Base-by-base conservation (phyloP, 306 rosid genomes). In the Acmispon strigosus region DNA sequence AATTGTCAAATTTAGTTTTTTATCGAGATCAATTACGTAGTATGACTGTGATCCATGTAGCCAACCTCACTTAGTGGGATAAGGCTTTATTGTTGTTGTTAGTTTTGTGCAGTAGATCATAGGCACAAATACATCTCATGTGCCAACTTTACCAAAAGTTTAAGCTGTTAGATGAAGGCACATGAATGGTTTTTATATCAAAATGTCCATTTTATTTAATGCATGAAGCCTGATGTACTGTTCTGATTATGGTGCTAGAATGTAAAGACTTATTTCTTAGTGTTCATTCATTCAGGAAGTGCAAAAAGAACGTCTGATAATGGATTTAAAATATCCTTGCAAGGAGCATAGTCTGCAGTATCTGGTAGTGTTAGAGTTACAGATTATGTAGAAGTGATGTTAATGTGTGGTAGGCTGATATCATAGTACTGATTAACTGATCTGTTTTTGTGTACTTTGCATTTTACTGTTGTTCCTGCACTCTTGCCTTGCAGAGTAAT, bases 1-100 rank as follows among this genome's bases (percentile, higher is more conserved):
- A 71, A 32, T 53, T 8, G 13, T 49, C 44, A 74, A 64, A 54
- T 74, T 51, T 72, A 39, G 71, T 77, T 55, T 63, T 77, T 54
- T 57, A 48, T 52, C n/a, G n/a, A n/a, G n/a, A n/a, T n/a, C n/a
- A n/a, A n/a, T n/a, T n/a, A n/a, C n/a, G n/a, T n/a, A n/a, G n/a
- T n/a, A n/a, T n/a, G n/a, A n/a, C n/a, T n/a, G n/a, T n/a, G n/a
- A n/a, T n/a, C n/a, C n/a, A n/a, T n/a, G n/a, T n/a, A n/a, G n/a
- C n/a, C n/a, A n/a, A n/a, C n/a, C n/a, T n/a, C n/a, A n/a, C n/a
- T n/a, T n/a, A n/a, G n/a, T n/a, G n/a, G n/a, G n/a, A n/a, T n/a
- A n/a, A n/a, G n/a, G n/a, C n/a, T n/a, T n/a, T n/a, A n/a, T n/a
- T n/a, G n/a, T n/a, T n/a, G n/a, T n/a, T n/a, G n/a, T n/a, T n/a